phyloP scores from a whole-genome alignment of 257 asterid genomes.

The Fraxinus pennsylvanica region DNA sequence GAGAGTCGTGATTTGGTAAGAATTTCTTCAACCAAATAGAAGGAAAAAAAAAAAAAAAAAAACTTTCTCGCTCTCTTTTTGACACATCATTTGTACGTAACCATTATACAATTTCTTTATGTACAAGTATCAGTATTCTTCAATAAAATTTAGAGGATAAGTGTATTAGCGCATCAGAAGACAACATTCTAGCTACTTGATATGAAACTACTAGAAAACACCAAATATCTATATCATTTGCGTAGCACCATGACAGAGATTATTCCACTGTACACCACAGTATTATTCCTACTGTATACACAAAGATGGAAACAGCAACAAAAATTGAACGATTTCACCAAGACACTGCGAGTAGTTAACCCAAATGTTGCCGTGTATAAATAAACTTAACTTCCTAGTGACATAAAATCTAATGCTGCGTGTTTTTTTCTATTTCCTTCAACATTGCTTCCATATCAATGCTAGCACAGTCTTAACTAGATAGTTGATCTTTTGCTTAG shows the following conservation, averaged over 20 bases:
- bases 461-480: constrained; percentile 3
- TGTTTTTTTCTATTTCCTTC: neutral
- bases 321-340: constrained; percentile 18
- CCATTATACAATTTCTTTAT: no score
- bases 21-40: no score
- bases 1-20: no score
- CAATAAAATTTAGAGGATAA: neutral
- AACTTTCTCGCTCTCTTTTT: no score
- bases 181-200: neutral
- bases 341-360: constrained; percentile 1
- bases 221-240: constrained; percentile 28
- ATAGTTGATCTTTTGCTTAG: no score
- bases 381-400: constrained; percentile 10
- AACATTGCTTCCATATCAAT: neutral
- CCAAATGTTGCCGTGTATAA: constrained; percentile 11
- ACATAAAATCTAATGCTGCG: constrained; percentile 18
- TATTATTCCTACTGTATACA: constrained; percentile 6
- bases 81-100: no score
- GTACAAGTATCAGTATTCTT: no score
- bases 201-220: neutral
- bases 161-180: neutral
- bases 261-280: constrained; percentile 30
- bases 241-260: constrained; percentile 54
- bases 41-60: no score
- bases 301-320: constrained; percentile 21